Evolutionary conservation across 2,329 filamentous ascomycete species (phyloP).

Genomic region (Epicoccum nigrum): DNA sequence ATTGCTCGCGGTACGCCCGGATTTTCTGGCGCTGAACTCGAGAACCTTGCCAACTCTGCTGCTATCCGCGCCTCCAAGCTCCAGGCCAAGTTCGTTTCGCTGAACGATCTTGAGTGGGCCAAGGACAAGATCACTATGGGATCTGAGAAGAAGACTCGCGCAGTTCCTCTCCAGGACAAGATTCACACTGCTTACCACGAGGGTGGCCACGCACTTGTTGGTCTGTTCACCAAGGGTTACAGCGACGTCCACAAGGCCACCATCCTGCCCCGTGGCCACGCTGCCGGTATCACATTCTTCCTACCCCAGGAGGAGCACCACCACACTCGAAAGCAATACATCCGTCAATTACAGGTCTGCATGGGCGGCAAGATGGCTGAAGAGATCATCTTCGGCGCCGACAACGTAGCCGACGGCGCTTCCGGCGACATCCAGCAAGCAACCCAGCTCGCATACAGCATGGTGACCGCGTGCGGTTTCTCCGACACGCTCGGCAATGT

Average conservation of each 20-base stretch:
- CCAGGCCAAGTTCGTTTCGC: conserved; percentile 75
- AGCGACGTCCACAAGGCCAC: conserved; percentile 94
- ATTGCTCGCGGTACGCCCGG: conserved; percentile 88
- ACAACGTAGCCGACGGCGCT: conserved; percentile 89
- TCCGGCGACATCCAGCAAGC: conserved; percentile 81
- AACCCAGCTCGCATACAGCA: conserved; percentile 80
- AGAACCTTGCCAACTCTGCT: conserved; percentile 96
- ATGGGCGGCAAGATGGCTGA: conserved; percentile 90
- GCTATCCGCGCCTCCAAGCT: conserved; percentile 92
- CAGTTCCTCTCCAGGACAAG: conserved; percentile 93
- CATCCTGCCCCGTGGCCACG: conserved; percentile 86
- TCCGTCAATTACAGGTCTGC: conserved; percentile 77
- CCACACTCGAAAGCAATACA: conserved; percentile 81
- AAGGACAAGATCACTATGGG: conserved; percentile 99
- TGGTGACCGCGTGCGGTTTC: conserved; percentile 92
- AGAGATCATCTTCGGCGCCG: conserved; percentile 88
- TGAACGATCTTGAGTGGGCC: conserved; percentile 91
- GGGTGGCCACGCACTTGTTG: conserved; percentile 91
- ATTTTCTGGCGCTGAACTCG: conserved; percentile 92
- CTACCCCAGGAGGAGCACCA: conserved; percentile 88
- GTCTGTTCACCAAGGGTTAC: conserved; percentile 77
- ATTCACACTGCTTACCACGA: conserved; percentile 96
- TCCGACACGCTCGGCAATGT: conserved; percentile 86
- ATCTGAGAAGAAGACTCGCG: conserved; percentile 84
- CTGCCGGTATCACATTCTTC: conserved; percentile 84